A percentile compares a stretch with the other conserved stretches of the same genome.
Evolutionary conservation across 768 basidiomycete genomes (phyloP).

Genomic region (Suillus clintonianus): DNA sequence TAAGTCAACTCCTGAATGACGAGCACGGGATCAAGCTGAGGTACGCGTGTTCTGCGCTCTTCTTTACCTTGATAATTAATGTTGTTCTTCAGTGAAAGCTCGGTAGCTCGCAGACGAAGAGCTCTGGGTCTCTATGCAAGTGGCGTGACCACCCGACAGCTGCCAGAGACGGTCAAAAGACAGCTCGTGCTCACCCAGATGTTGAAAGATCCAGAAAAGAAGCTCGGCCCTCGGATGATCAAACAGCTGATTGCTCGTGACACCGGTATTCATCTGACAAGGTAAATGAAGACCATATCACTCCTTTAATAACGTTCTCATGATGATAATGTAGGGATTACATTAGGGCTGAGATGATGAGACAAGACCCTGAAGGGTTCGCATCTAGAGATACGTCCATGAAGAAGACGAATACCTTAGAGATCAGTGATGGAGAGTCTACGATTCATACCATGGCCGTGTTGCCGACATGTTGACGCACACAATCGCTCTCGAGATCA

Average conservation of each 20-base stretch:
- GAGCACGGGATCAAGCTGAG: conserved; percentile 33
- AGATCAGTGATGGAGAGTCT: not conserved
- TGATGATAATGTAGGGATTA: conserved; percentile 10
- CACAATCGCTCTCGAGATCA: not conserved
- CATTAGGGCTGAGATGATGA: conserved; percentile 14
- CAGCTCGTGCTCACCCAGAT: conserved; percentile 38
- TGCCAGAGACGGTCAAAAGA: conserved; percentile 29
- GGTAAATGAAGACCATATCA: conserved; percentile 15
- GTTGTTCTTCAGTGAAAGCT: conserved; percentile 25
- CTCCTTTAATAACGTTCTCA: not conserved
- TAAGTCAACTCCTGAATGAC: conserved; percentile 24
- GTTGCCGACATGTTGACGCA: not conserved
- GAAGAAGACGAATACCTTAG: not conserved
- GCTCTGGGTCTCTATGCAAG: conserved; percentile 32
- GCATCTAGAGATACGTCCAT: conserved; percentile 11
- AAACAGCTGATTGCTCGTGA: conserved; percentile 32
- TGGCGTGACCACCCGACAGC: conserved; percentile 26
- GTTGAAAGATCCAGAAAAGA: conserved; percentile 32
- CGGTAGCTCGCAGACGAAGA: conserved; percentile 29
- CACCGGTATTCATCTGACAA: conserved; percentile 34
- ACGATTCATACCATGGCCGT: not conserved
- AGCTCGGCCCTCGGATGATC: conserved; percentile 27
- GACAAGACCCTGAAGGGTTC: conserved; percentile 13
- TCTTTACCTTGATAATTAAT: not conserved
- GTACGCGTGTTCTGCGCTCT: conserved; percentile 17